Evolutionary conservation across 2,329 filamentous ascomycete genomes (phyloP).

Genomic region (Xylariaceae sp.): DNA sequence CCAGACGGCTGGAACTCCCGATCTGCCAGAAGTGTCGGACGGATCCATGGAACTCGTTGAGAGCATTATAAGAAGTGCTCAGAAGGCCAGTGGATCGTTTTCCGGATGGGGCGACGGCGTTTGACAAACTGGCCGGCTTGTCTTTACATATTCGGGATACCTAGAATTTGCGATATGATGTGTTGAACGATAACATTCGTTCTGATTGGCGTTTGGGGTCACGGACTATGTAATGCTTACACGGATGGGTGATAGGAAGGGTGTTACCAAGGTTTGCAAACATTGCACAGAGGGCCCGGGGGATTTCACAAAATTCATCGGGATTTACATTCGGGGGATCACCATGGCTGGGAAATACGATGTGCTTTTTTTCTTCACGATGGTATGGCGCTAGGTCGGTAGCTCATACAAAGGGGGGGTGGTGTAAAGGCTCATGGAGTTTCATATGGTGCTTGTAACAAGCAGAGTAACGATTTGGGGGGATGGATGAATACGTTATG

Average conservation of each 20-base stretch:
- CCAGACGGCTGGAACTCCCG: conserved; percentile 14
- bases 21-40: conserved; percentile 31
- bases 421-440: background rate
- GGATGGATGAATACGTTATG: background rate
- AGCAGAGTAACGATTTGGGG: background rate
- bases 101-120: background rate
- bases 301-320: background rate
- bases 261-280: background rate
- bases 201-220: conserved; percentile 11
- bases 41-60: conserved; percentile 33
- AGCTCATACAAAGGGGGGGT: background rate
- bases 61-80: conserved; percentile 32
- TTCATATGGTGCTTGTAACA: background rate
- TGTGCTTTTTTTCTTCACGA: background rate
- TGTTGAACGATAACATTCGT: conserved; percentile 6
- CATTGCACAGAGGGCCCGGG: background rate
- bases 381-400: background rate
- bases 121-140: background rate
- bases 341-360: background rate
- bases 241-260: background rate
- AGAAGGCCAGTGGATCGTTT: conserved; percentile 28
- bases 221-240: background rate
- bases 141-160: background rate
- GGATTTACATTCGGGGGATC: background rate
- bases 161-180: conserved; percentile 7